These are phyloP conservation scores for Inga laurina DNA, from an alignment of 306 rosid species.

Conservation along the genomic window DNA sequence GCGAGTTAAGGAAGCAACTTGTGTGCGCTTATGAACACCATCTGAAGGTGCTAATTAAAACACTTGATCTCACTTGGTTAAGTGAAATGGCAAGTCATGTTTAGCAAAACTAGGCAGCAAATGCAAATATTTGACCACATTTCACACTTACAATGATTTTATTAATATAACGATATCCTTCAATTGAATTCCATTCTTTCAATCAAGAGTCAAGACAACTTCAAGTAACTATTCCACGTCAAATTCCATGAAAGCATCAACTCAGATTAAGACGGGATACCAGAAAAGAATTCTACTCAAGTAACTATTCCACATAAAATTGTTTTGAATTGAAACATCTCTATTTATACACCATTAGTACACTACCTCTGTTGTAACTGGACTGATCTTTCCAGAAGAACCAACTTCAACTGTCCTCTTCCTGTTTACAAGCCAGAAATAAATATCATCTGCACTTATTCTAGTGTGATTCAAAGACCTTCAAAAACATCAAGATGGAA, in stretches of 20 bases:
- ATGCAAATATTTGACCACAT: neutral
- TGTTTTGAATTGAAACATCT: slow-evolving; percentile 10
- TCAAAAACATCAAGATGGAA: neutral
- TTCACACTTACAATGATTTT: neutral
- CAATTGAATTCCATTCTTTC: slow-evolving; percentile 12
- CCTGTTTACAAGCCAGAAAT: slow-evolving; percentile 62
- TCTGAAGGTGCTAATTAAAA: slow-evolving; percentile 11
- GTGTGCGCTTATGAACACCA: neutral
- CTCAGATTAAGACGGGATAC: neutral
- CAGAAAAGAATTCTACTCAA: neutral
- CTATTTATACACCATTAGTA: slow-evolving; percentile 8
- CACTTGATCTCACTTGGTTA: neutral
- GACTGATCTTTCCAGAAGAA: slow-evolving; percentile 82
- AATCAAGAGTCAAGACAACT: neutral
- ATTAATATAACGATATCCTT: neutral
- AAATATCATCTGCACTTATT: slow-evolving; percentile 26
- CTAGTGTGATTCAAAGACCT: slow-evolving; percentile 17
- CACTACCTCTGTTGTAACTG: slow-evolving; percentile 85
- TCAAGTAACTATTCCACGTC: neutral
- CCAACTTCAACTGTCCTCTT: slow-evolving; percentile 65
- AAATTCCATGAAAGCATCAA: neutral
- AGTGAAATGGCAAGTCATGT: neutral
- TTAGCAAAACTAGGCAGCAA: slow-evolving; percentile 26
- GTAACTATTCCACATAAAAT: slow-evolving; percentile 9
- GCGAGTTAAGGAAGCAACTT: neutral